Conservation (phyloP, 2,329 filamentous ascomycete genomes). For the Elsinoe perseae region DNA sequence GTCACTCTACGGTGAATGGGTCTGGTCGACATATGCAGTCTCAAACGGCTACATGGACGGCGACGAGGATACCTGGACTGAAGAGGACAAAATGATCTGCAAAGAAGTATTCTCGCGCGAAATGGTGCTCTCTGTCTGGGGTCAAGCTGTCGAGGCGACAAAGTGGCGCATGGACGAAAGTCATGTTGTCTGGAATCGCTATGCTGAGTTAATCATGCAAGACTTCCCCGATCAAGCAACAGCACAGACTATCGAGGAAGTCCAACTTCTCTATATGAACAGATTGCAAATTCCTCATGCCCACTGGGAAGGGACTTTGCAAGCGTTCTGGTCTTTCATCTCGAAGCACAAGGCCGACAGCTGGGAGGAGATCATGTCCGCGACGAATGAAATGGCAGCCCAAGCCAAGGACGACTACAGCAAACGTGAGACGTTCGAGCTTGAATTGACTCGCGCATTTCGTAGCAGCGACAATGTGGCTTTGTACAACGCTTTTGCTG, state of each 20-base stretch:
- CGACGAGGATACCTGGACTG: slow-evolving; percentile 41
- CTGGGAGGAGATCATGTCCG: slow-evolving; percentile 67
- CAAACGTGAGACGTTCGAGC: slow-evolving; percentile 60
- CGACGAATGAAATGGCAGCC: slow-evolving; percentile 55
- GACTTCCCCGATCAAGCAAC: slow-evolving; percentile 52
- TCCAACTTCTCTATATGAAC: slow-evolving; percentile 62
- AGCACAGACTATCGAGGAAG: slow-evolving; percentile 52
- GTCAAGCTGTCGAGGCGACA: slow-evolving; percentile 62
- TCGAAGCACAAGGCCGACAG: slow-evolving; percentile 57
- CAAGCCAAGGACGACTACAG: slow-evolving; percentile 57
- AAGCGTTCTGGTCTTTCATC: slow-evolving; percentile 66
- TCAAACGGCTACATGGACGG: slow-evolving; percentile 51
- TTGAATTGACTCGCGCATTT: slow-evolving; percentile 53
- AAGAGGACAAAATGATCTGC: slow-evolving; percentile 61
- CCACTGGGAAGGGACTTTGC: slow-evolving; percentile 66
- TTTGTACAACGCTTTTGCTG: slow-evolving; percentile 47
- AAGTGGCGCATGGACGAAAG: slow-evolving; percentile 70
- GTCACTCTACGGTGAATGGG: slow-evolving; percentile 71
- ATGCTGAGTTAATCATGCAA: slow-evolving; percentile 63
- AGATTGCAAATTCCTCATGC: slow-evolving; percentile 65
- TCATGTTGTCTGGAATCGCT: slow-evolving; percentile 71
- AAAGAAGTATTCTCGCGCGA: slow-evolving; percentile 65
- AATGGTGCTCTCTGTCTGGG: slow-evolving; percentile 59
- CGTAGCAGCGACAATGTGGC: slow-evolving; percentile 50
- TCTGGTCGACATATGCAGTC: slow-evolving; percentile 61